Evolutionary conservation across 768 basidiomycete species (phyloP).

Genomic region (Imleria badia): DNA sequence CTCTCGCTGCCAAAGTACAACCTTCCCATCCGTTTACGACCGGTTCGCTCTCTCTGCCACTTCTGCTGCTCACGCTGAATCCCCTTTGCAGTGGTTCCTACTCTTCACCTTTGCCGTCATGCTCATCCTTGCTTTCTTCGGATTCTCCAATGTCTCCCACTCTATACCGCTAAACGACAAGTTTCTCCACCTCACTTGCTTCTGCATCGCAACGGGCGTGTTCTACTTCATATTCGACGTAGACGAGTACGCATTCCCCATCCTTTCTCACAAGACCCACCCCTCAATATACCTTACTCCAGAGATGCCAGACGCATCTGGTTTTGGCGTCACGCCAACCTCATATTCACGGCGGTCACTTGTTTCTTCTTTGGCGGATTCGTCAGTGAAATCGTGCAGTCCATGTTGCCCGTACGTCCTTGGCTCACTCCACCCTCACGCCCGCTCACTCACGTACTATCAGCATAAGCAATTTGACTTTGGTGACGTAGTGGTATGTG

Average conservation of each 20-base stretch:
- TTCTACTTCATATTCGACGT: conserved; percentile 90
- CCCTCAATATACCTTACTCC: neutral
- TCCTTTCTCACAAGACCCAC: neutral
- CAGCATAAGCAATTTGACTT: conserved; percentile 73
- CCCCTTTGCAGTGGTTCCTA: conserved; percentile 69
- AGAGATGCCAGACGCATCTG: conserved; percentile 80
- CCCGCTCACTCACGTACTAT: conserved; percentile 8
- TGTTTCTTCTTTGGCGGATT: conserved; percentile 83
- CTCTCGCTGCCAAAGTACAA: conserved; percentile 65
- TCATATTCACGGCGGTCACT: conserved; percentile 65
- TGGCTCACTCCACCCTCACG: neutral
- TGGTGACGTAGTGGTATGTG: conserved; percentile 67
- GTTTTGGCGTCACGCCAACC: conserved; percentile 77
- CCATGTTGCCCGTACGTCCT: conserved; percentile 62
- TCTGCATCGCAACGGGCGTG: conserved; percentile 69
- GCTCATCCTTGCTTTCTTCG: conserved; percentile 68
- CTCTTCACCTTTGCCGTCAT: conserved; percentile 67
- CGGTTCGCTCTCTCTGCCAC: conserved; percentile 41
- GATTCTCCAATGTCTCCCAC: conserved; percentile 69
- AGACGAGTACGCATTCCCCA: conserved; percentile 63
- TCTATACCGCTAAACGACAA: conserved; percentile 76
- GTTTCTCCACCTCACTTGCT: conserved; percentile 75
- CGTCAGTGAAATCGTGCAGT: conserved; percentile 80
- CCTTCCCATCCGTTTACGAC: conserved; percentile 69
- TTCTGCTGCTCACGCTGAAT: conserved; percentile 7